Conservation (phyloP, 371 early-diverging fungal species). For the Mortierella sp. region DNA sequence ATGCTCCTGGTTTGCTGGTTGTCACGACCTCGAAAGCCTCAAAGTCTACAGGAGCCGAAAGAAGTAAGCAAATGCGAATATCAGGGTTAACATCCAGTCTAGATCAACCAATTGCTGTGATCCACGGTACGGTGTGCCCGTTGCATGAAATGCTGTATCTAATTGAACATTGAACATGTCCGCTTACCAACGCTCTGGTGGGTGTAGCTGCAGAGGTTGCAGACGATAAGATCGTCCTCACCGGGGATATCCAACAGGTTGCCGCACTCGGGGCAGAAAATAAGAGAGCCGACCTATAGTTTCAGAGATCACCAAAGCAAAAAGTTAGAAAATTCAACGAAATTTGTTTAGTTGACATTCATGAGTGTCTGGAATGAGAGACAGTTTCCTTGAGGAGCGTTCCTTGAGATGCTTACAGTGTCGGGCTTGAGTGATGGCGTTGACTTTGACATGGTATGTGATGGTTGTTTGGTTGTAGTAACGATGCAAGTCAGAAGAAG, state of each 20-base stretch:
- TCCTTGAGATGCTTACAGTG: constrained; percentile 30
- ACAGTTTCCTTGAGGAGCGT: not conserved
- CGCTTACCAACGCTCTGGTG: constrained; percentile 74
- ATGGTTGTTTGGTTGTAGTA: not conserved
- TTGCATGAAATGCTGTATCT: not conserved
- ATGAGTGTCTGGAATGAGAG: not conserved
- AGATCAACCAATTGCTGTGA: not conserved
- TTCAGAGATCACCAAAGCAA: not conserved
- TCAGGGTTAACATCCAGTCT: not conserved
- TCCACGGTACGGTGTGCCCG: not conserved
- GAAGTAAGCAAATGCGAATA: not conserved
- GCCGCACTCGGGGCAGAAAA: constrained; percentile 92
- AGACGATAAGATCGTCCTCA: constrained; percentile 79
- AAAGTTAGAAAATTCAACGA: not conserved
- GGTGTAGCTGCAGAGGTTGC: constrained; percentile 83
- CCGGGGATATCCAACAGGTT: constrained; percentile 88
- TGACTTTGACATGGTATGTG: constrained; percentile 33
- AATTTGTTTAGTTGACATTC: no score
- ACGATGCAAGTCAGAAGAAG: not conserved
- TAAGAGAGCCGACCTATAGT: constrained; percentile 70
- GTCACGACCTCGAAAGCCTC: constrained; percentile 89
- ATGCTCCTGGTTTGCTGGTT: constrained; percentile 77
- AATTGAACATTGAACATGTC: no score
- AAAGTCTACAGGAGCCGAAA: constrained; percentile 63
- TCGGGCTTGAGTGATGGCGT: constrained; percentile 47